Percentiles rank a stretch among this genome's conserved stretches.
Conservation (phyloP, 1,284 basidiomycete genomes). For the Ceratobasidium theobromae region DNA sequence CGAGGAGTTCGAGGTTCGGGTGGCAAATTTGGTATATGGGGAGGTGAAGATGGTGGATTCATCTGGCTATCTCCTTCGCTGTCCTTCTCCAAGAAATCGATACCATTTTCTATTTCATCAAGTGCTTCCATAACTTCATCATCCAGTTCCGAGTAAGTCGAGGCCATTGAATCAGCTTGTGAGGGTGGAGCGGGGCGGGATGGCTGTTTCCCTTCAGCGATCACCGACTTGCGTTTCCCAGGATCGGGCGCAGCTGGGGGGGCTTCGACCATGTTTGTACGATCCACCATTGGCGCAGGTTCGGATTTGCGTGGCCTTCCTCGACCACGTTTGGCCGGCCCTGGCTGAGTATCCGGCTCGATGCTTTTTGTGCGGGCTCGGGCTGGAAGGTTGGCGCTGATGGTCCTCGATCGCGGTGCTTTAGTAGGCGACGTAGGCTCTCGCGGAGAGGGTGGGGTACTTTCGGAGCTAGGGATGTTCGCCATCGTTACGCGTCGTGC, state of each 20-base stretch:
- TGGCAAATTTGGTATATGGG: neutral
- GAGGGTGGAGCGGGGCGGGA: conserved; percentile 11
- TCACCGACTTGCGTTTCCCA: neutral
- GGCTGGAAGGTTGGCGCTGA: neutral
- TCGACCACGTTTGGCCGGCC: conserved; percentile 16
- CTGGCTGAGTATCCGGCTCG: neutral
- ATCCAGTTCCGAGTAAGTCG: conserved; percentile 17
- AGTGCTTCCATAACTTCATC: conserved; percentile 14
- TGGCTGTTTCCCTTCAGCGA: neutral
- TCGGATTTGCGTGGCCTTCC: conserved; percentile 23
- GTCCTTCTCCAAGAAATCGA: conserved; percentile 14
- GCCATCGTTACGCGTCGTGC: conserved; percentile 20
- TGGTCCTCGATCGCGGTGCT: conserved; percentile 8
- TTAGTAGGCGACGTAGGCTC: neutral
- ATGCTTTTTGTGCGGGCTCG: neutral
- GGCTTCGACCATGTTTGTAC: neutral
- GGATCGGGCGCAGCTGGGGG: neutral
- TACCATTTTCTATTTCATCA: conserved; percentile 21
- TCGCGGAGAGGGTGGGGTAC: neutral
- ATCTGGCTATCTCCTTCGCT: conserved; percentile 28
- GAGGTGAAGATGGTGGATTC: conserved; percentile 21
- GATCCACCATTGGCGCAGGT: neutral
- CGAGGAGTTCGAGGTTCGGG: conserved; percentile 6
- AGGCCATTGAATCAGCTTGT: conserved; percentile 6
- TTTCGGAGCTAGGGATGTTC: neutral